A percentile compares a stretch with the other conserved stretches of the same genome.
Conservation (phyloP, 2,329 filamentous ascomycete species). For the Delphinella strobiligena region DNA sequence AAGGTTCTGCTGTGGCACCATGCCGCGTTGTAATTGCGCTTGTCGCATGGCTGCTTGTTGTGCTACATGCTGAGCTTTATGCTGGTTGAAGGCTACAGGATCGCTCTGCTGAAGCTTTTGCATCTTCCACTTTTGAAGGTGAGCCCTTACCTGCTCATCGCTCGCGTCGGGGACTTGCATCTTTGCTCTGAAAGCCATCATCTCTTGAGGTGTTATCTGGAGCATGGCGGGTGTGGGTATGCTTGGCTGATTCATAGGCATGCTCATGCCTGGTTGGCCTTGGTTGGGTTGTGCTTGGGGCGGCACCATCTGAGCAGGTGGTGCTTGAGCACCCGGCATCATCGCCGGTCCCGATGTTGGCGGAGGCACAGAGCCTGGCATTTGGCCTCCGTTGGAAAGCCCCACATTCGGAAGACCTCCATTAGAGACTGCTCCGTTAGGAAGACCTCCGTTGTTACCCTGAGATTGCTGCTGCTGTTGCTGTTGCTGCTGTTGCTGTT, state of each 20-base stretch:
- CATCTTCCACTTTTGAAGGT: slow-evolving; percentile 15
- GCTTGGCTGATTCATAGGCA: slow-evolving; percentile 1
- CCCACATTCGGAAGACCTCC: background rate
- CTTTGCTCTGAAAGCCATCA: slow-evolving; percentile 25
- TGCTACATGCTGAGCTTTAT: background rate
- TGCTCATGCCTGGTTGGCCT: slow-evolving; percentile 10
- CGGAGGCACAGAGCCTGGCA: background rate
- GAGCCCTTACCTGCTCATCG: slow-evolving; percentile 31
- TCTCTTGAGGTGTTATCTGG: slow-evolving; percentile 28
- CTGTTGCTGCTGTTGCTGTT: too few relatives aligned
- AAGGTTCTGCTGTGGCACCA: slow-evolving; percentile 13
- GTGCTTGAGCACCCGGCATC: slow-evolving; percentile 19
- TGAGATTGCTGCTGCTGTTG: too few relatives aligned
- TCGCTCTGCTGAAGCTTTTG: slow-evolving; percentile 11
- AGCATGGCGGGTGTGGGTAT: slow-evolving; percentile 11
- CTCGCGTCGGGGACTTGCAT: slow-evolving; percentile 9
- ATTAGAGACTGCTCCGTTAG: too few relatives aligned
- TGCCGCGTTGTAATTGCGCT: slow-evolving; percentile 17
- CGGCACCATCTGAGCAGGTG: slow-evolving; percentile 29
- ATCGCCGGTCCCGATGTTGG: background rate
- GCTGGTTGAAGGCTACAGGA: background rate
- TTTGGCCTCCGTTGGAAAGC: background rate
- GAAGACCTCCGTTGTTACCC: too few relatives aligned
- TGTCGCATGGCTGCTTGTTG: slow-evolving; percentile 16
- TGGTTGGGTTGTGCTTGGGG: slow-evolving; percentile 15